Base-by-base conservation (phyloP, 495 filamentous ascomycete species). In the Aspergillus ostianus region DNA sequence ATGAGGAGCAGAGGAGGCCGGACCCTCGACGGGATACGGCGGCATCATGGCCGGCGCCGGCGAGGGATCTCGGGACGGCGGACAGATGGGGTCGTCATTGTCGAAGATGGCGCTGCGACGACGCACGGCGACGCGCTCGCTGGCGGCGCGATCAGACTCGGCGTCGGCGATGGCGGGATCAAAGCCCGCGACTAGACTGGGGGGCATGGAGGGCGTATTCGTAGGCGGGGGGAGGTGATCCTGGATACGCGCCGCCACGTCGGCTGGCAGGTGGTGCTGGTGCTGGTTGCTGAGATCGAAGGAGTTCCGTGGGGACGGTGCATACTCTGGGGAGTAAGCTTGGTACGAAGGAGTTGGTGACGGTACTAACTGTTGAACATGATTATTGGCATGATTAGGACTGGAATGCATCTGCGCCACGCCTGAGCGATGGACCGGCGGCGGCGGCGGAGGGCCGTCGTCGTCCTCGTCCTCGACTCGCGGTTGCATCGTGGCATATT, bases 381-480 rank as follows among this genome's bases (percentile, higher is more conserved):
- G 1, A 41, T 41, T 41, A 41, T 41, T 41, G 36, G 36, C 36
- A 41, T 41, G 36, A 41, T 13, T 41, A 41, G 36, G 36, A 29
- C 64, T 61, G 23, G 64, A 56, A 41, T 41, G 36, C 12, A 32
- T 12, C 41, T 74, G 69, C 15, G 64, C 67, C 64, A 73, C 60
- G 18, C 64, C 66, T 32, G 74, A 72, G 66, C 76, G 75, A 75
- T 75, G 82, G 49, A 72, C 76, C 54, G 80, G 79, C 20, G 75
- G 76, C 57, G 78, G 78, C 17, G 81, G 80, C 50, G 82, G 80
- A 32, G 74, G 65, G 2, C 60, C 70, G 47, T 84, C 79, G 29
- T 85, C 80, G n/a, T 84, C 82, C 50, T 85, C 87, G 68, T 89
- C 87, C 64, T 89, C 87, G 48, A 89, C 87, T 6, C 81, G 84